phyloP scores from a whole-genome alignment of 192 early-diverging fungal genomes.

The Backusella sp. region DNA sequence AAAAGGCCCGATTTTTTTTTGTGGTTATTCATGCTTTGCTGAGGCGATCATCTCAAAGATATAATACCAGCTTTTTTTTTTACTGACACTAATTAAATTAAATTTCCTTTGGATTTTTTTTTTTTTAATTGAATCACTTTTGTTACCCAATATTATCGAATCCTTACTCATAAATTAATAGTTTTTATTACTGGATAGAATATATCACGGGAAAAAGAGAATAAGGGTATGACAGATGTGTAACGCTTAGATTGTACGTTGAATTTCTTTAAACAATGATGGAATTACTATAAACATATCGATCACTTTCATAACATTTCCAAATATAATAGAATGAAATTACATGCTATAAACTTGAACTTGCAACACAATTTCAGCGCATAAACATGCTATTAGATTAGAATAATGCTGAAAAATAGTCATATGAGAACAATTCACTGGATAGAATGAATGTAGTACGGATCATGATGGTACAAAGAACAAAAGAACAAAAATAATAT shows the following conservation, averaged over 20 bases:
- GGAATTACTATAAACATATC: background rate
- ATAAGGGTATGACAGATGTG: constrained; percentile 2
- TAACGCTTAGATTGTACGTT: background rate
- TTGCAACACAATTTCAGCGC: background rate
- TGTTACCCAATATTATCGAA: background rate
- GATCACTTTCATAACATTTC: background rate
- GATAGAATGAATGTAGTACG: constrained; percentile 3
- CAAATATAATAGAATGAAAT: background rate
- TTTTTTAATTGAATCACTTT: background rate
- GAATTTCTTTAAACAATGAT: background rate
- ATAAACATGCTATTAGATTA: background rate
- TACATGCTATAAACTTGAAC: background rate
- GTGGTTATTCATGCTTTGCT: background rate
- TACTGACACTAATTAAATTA: background rate
- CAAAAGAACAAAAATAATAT: background rate
- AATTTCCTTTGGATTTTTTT: background rate
- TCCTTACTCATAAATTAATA: background rate
- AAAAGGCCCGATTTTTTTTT: background rate
- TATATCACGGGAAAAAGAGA: constrained; percentile 1
- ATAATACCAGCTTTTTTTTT: background rate
- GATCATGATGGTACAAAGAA: constrained; percentile 4
- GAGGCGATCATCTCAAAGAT: background rate
- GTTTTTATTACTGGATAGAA: background rate
- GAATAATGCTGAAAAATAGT: background rate
- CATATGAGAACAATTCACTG: constrained; percentile 5